Evolutionary conservation across 257 asterid genomes (phyloP).

Genomic region (Solanum tacnaense): DNA sequence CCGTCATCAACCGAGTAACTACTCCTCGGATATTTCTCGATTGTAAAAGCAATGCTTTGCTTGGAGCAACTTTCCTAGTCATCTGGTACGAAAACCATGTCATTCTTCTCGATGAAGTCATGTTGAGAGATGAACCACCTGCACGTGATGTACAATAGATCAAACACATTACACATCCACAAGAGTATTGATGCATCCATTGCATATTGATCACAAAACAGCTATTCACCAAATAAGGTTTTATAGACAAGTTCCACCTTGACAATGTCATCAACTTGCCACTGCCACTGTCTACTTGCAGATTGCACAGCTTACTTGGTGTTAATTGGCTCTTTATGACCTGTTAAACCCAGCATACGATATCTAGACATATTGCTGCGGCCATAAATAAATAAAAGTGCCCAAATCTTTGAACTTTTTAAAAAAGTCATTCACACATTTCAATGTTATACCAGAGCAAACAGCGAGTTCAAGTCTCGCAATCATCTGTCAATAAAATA

Average conservation of each 20-base stretch:
- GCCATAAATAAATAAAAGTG: not conserved
- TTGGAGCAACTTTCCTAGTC: slow-evolving; percentile 7
- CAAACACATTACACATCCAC: not conserved
- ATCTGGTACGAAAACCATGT: slow-evolving; percentile 33
- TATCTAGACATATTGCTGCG: not conserved
- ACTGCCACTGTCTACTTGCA: not conserved
- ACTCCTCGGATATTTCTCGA: not conserved
- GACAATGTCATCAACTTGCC: not conserved
- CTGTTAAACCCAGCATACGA: not conserved
- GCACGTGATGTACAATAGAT: slow-evolving; percentile 4
- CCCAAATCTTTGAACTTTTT: not conserved
- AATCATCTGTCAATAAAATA: not conserved
- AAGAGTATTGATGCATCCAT: not conserved
- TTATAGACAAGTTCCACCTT: not conserved
- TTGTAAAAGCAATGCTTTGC: not conserved
- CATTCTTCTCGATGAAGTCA: slow-evolving; percentile 31
- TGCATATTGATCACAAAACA: not conserved
- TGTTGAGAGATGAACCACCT: slow-evolving; percentile 68
- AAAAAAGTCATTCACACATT: not conserved
- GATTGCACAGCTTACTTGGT: not conserved
- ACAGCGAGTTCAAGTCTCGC: not conserved
- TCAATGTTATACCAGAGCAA: not conserved
- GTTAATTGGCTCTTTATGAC: not conserved
- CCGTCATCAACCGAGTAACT: not conserved
- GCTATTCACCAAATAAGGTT: not conserved